These are phyloP conservation scores for Globisporangium iwayamae DNA, from an alignment of 352 stramenopile genomes.

Conservation along the genomic window DNA sequence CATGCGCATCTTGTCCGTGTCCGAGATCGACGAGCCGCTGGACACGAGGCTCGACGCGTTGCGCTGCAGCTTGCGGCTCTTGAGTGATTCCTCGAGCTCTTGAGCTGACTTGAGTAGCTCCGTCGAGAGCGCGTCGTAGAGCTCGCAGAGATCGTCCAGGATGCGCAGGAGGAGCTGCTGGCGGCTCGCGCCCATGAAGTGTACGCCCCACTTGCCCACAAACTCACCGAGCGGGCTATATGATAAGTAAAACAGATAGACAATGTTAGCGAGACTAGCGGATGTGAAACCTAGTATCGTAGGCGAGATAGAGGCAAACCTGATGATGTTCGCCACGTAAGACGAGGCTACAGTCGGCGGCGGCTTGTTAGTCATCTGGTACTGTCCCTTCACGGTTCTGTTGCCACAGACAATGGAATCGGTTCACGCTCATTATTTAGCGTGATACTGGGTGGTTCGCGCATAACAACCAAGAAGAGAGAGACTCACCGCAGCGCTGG, in stretches of 20 bases:
- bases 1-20: slow-evolving; percentile 86
- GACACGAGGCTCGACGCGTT: slow-evolving; percentile 22
- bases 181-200: slow-evolving; percentile 38
- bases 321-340: slow-evolving; percentile 76
- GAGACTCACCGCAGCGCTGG: slow-evolving; percentile 64
- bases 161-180: slow-evolving; percentile 53
- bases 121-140: slow-evolving; percentile 62
- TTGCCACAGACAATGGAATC: slow-evolving; percentile 4
- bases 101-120: slow-evolving; percentile 74
- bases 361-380: slow-evolving; percentile 89
- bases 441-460: not conserved
- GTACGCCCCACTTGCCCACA: slow-evolving; percentile 62
- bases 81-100: slow-evolving; percentile 86
- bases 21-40: slow-evolving; percentile 38
- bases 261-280: not conserved
- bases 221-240: slow-evolving; percentile 66
- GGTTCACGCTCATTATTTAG: not conserved
- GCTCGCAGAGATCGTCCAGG: slow-evolving; percentile 49
- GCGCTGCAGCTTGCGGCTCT: slow-evolving; percentile 82
- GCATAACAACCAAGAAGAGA: not conserved
- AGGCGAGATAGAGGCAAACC: slow-evolving; percentile 21
- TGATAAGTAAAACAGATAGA: not conserved
- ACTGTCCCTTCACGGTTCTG: slow-evolving; percentile 85
- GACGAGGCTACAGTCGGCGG: slow-evolving; percentile 59
- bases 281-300: not conserved